These are phyloP conservation scores for Metschnikowia cubensis DNA, from an alignment of 805 yeast species.

Conservation along the genomic window DNA sequence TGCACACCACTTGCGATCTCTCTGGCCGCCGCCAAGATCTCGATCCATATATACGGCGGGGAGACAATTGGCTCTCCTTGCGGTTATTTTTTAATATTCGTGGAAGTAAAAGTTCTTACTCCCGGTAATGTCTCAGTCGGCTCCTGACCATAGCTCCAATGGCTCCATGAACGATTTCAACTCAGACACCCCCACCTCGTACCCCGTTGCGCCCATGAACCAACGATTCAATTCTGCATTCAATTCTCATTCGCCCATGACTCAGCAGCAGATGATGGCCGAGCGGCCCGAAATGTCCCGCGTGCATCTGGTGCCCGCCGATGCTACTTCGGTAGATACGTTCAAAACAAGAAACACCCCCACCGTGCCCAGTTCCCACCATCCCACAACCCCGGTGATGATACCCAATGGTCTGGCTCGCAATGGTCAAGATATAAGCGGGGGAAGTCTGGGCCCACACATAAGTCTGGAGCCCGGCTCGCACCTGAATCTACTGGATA, in stretches of 20 bases:
- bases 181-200: background rate
- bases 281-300: conserved; percentile 3
- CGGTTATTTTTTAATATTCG: background rate
- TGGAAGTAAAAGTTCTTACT: background rate
- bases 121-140: background rate
- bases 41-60: background rate
- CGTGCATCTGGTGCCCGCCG: conserved; percentile 3
- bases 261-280: background rate
- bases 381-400: conserved; percentile 10
- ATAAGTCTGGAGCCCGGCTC: background rate
- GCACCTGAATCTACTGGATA: background rate
- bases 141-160: background rate
- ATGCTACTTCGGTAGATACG: background rate
- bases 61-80: background rate
- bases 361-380: conserved; percentile 8
- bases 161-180: background rate
- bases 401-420: background rate
- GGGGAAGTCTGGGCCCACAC: background rate
- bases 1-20: background rate
- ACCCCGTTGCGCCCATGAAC: background rate
- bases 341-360: background rate
- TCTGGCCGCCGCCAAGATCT: background rate
- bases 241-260: background rate
- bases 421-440: background rate
- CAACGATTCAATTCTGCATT: background rate